Evolutionary conservation across 2,329 filamentous ascomycete species (phyloP).

Genomic region (Aspergillus felis): DNA sequence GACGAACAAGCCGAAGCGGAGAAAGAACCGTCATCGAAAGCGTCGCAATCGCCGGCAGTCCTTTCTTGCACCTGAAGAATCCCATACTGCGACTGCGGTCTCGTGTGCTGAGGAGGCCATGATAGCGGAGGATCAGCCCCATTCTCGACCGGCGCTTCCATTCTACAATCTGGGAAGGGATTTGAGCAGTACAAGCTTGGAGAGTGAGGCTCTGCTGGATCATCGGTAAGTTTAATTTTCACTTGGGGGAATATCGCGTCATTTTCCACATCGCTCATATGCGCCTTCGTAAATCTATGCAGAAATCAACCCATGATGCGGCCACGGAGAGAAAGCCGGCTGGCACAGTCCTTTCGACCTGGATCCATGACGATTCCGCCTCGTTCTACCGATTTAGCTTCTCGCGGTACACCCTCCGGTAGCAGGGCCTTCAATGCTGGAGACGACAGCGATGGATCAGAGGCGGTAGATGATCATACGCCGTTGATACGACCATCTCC

Average conservation of each 20-base stretch:
- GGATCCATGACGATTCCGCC: slow-evolving; percentile 27
- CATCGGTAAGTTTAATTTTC: slow-evolving; percentile 60
- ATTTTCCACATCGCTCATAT: slow-evolving; percentile 13
- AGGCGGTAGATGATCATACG: slow-evolving; percentile 49
- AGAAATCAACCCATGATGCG: slow-evolving; percentile 62
- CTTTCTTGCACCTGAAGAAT: slow-evolving; percentile 65
- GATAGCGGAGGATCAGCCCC: slow-evolving; percentile 25
- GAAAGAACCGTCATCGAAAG: slow-evolving; percentile 73
- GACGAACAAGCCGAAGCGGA: slow-evolving; percentile 35
- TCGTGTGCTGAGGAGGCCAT: slow-evolving; percentile 37
- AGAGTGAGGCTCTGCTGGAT: slow-evolving; percentile 83
- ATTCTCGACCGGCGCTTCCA: slow-evolving; percentile 32
- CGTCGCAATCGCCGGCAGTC: slow-evolving; percentile 78
- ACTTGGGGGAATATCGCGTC: neutral
- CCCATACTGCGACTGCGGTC: slow-evolving; percentile 42
- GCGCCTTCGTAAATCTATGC: neutral
- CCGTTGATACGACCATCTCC: slow-evolving; percentile 46
- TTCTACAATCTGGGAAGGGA: slow-evolving; percentile 58
- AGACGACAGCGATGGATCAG: slow-evolving; percentile 26
- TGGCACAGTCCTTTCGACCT: slow-evolving; percentile 37
- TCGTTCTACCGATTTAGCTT: slow-evolving; percentile 43
- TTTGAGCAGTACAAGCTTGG: slow-evolving; percentile 78
- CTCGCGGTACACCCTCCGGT: slow-evolving; percentile 33
- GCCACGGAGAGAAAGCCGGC: slow-evolving; percentile 55
- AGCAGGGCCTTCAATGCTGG: slow-evolving; percentile 19